phyloP scores from a whole-genome alignment of 2,329 filamentous ascomycete genomes.

The Nemania sp. region DNA sequence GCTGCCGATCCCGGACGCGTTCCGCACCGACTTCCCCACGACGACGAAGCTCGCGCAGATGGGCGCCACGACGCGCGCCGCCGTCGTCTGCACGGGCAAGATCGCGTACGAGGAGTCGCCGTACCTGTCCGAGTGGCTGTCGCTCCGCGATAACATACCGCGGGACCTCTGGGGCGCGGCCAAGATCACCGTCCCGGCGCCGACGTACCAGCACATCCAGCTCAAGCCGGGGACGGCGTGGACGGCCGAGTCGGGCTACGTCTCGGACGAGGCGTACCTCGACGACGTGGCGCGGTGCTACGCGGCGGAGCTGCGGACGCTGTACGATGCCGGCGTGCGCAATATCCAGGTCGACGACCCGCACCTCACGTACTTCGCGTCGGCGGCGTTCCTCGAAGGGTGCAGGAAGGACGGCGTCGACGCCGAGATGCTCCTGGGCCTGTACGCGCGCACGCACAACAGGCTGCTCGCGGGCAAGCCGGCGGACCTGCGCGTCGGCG shows the following conservation, averaged over 20 bases:
- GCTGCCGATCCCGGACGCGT: constrained; percentile 64
- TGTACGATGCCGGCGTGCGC: constrained; percentile 57
- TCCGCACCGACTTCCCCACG: constrained; percentile 56
- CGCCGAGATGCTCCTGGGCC: constrained; percentile 55
- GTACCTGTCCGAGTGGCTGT: constrained; percentile 40
- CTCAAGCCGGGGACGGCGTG: constrained; percentile 58
- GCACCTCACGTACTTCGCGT: constrained; percentile 62
- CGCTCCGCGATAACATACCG: constrained; percentile 51
- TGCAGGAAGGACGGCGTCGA: constrained; percentile 62
- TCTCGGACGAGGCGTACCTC: constrained; percentile 57
- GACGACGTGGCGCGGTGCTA: constrained; percentile 58
- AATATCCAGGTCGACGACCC: constrained; percentile 62
- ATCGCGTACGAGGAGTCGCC: constrained; percentile 49
- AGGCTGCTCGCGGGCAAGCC: constrained; percentile 58
- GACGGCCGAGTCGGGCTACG: constrained; percentile 50
- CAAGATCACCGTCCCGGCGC: constrained; percentile 65
- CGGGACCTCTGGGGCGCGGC: constrained; percentile 62
- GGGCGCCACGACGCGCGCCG: constrained; percentile 43
- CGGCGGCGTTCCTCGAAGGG: constrained; percentile 58
- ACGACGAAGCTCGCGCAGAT: constrained; percentile 44
- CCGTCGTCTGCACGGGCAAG: constrained; percentile 44
- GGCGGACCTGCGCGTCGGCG: constrained; percentile 63
- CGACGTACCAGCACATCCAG: constrained; percentile 68
- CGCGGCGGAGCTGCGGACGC: constrained; percentile 54
- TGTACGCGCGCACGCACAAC: constrained; percentile 67